Evolutionary conservation across 257 asterid genomes (phyloP).

Genomic region (Nicotiana sylvestris): DNA sequence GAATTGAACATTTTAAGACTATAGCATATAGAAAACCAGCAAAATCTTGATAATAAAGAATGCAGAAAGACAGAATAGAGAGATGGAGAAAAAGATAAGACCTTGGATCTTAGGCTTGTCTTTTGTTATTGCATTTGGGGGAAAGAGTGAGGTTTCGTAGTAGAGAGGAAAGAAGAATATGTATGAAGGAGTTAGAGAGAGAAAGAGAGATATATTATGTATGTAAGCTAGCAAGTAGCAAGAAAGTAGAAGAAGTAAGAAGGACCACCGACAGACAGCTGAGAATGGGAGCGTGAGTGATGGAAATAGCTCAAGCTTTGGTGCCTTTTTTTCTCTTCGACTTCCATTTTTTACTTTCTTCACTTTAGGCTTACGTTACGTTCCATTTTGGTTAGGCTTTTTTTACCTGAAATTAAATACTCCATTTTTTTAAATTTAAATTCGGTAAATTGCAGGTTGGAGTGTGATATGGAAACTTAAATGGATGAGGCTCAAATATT

Average conservation of each 20-base stretch:
- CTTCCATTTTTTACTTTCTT: background rate
- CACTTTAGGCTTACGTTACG: background rate
- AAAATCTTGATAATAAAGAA: background rate
- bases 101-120: background rate
- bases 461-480: no score
- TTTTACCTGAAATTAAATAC: no score
- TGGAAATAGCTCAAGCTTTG: background rate
- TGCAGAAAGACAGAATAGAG: background rate
- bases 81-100: background rate
- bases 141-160: background rate
- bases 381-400: background rate
- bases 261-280: constrained; percentile 15
- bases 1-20: background rate
- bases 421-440: no score
- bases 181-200: constrained; percentile 7
- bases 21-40: background rate
- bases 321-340: background rate
- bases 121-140: constrained; percentile 3
- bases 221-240: background rate
- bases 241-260: background rate
- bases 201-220: background rate
- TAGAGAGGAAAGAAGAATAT: background rate
- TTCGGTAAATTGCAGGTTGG: no score
- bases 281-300: constrained; percentile 4
- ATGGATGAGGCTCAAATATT: no score